These are phyloP conservation scores for Phytopythium cucurbitacearum DNA, from an alignment of 352 stramenopile species.

Conservation along the genomic window DNA sequence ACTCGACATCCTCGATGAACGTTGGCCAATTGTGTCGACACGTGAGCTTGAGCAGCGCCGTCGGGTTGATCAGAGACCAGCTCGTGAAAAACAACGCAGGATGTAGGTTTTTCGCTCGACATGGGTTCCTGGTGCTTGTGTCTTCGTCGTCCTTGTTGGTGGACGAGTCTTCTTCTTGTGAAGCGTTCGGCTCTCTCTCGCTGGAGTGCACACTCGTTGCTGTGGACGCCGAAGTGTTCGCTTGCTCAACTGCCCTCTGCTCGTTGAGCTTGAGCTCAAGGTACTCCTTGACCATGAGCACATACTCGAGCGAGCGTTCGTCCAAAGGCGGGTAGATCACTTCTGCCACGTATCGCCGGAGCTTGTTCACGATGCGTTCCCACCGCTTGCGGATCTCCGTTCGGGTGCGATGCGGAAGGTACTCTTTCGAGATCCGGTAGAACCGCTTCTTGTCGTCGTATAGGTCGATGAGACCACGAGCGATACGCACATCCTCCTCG, in stretches of 20 bases:
- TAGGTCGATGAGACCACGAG: conserved; percentile 62
- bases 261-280: conserved; percentile 47
- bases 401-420: conserved; percentile 64
- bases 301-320: conserved; percentile 43
- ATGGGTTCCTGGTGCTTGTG: neutral
- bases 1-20: conserved; percentile 47
- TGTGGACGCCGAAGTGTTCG: too few relatives aligned
- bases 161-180: too few relatives aligned
- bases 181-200: too few relatives aligned
- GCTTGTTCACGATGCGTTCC: conserved; percentile 34
- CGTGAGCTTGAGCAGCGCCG: conserved; percentile 52
- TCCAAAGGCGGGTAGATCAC: conserved; percentile 19
- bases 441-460: conserved; percentile 62
- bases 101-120: conserved; percentile 61
- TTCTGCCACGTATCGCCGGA: conserved; percentile 21
- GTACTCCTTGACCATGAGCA: conserved; percentile 44
- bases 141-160: too few relatives aligned
- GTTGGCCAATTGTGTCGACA: conserved; percentile 83
- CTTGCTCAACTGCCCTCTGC: conserved; percentile 1
- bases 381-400: conserved; percentile 68
- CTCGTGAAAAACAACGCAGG: conserved; percentile 83
- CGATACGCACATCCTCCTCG: conserved; percentile 78
- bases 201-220: too few relatives aligned
- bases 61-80: conserved; percentile 72
- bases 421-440: conserved; percentile 43